Conservation (phyloP, 1,284 basidiomycete genomes). For the Ganoderma meredithae region DNA sequence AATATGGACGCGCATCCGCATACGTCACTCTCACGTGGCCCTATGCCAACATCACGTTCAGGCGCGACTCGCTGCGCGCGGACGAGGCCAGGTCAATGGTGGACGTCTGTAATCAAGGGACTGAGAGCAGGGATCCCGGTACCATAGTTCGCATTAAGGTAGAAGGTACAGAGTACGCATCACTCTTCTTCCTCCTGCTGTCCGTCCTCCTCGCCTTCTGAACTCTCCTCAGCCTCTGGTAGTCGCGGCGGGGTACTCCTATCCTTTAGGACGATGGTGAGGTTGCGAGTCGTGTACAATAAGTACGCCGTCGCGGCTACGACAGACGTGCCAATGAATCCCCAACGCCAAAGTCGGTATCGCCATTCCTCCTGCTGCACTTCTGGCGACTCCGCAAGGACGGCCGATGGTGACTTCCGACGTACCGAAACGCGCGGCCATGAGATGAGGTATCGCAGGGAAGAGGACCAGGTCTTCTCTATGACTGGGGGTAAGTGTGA, state of each 20-base stretch:
- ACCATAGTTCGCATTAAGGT: conserved; percentile 5
- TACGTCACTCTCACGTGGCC: conserved; percentile 22
- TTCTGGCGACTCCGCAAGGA: conserved; percentile 29
- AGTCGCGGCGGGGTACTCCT: not conserved
- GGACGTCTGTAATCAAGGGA: not conserved
- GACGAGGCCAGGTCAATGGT: not conserved
- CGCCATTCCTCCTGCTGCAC: conserved; percentile 45
- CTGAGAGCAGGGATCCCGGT: not conserved
- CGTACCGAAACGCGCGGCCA: conserved; percentile 24
- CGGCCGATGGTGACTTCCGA: conserved; percentile 12
- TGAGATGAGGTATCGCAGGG: conserved; percentile 37
- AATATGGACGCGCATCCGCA: conserved; percentile 19
- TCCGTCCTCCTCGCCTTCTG: not conserved
- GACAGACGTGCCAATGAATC: conserved; percentile 43
- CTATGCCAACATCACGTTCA: conserved; percentile 21
- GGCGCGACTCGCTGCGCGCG: conserved; percentile 7
- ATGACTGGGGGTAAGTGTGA: conserved; percentile 29
- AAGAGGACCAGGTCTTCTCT: conserved; percentile 29
- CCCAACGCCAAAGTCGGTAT: conserved; percentile 45
- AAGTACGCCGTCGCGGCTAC: conserved; percentile 37
- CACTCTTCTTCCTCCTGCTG: conserved; percentile 8
- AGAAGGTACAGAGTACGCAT: not conserved
- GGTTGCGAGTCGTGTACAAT: conserved; percentile 14
- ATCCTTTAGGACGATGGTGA: conserved; percentile 10
- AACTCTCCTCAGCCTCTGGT: conserved; percentile 8